Evolutionary conservation across 2,329 filamentous ascomycete species (phyloP).

Genomic region (Westerdykella sp.): DNA sequence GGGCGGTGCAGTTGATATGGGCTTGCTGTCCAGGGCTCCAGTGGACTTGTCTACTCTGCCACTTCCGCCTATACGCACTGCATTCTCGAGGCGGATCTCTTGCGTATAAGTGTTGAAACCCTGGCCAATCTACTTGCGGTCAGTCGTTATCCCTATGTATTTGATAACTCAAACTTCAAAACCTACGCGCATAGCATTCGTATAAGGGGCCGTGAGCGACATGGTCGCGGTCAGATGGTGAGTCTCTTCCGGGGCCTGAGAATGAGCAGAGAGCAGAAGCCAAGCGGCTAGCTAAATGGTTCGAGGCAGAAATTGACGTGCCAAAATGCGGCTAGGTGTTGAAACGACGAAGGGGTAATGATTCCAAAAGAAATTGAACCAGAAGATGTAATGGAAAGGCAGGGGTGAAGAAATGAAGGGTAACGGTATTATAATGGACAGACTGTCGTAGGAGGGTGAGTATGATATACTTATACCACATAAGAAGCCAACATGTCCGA

Average conservation of each 20-base stretch:
- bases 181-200: slow-evolving; percentile 35
- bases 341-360: too few relatives aligned
- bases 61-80: slow-evolving; percentile 23
- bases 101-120: slow-evolving; percentile 40
- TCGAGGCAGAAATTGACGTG: too few relatives aligned
- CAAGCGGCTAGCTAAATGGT: too few relatives aligned
- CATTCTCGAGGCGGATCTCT: slow-evolving; percentile 36
- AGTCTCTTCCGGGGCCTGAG: too few relatives aligned
- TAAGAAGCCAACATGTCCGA: too few relatives aligned
- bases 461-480: too few relatives aligned
- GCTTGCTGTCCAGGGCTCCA: slow-evolving; percentile 1
- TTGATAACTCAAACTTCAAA: slow-evolving; percentile 6
- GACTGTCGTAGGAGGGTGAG: too few relatives aligned
- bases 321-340: too few relatives aligned
- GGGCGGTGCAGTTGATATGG: background rate
- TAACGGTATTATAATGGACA: too few relatives aligned
- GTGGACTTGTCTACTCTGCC: slow-evolving; percentile 1
- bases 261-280: too few relatives aligned
- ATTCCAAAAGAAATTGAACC: background rate
- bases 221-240: slow-evolving; percentile 7
- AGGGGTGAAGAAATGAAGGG: too few relatives aligned
- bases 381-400: background rate
- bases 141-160: background rate
- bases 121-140: slow-evolving; percentile 15
- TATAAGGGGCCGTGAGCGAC: slow-evolving; percentile 34